Evolutionary conservation across 371 early-diverging fungal species (phyloP).

Genomic region (Haplosporangium sp.): DNA sequence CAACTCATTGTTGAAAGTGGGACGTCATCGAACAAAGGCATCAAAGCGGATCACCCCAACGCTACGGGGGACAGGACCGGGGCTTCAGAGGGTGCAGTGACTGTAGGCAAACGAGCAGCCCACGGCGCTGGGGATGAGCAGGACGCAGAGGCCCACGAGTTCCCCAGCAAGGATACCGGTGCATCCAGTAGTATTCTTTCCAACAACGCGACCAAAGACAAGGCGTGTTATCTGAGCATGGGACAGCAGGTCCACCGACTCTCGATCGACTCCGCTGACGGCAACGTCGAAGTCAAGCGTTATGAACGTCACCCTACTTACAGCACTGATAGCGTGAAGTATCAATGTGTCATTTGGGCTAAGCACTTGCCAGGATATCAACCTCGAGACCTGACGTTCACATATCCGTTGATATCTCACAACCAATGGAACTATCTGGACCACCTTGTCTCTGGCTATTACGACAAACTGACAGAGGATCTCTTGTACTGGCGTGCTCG

Average conservation of each 20-base stretch:
- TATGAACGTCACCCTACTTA: conserved; percentile 83
- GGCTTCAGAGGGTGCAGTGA: not conserved
- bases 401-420: conserved; percentile 76
- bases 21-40: conserved; percentile 9
- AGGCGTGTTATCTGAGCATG: conserved; percentile 80
- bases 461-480: conserved; percentile 83
- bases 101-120: not conserved
- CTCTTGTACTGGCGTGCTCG: conserved; percentile 89
- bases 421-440: conserved; percentile 97
- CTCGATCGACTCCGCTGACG: conserved; percentile 75
- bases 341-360: conserved; percentile 92
- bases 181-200: conserved; percentile 5
- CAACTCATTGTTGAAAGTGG: conserved; percentile 78
- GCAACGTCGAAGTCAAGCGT: conserved; percentile 89
- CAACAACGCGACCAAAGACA: conserved; percentile 19
- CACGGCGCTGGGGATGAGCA: not conserved
- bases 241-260: conserved; percentile 88
- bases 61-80: conserved; percentile 8
- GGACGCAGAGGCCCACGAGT: conserved; percentile 23
- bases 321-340: conserved; percentile 65
- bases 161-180: conserved; percentile 36
- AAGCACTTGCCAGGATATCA: conserved; percentile 73
- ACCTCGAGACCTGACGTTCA: conserved; percentile 69
- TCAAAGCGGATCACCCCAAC: conserved; percentile 12
- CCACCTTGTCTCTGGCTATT: conserved; percentile 86